phyloP scores from a whole-genome alignment of 2,329 filamentous ascomycete species.

The Trichoderma sp. region DNA sequence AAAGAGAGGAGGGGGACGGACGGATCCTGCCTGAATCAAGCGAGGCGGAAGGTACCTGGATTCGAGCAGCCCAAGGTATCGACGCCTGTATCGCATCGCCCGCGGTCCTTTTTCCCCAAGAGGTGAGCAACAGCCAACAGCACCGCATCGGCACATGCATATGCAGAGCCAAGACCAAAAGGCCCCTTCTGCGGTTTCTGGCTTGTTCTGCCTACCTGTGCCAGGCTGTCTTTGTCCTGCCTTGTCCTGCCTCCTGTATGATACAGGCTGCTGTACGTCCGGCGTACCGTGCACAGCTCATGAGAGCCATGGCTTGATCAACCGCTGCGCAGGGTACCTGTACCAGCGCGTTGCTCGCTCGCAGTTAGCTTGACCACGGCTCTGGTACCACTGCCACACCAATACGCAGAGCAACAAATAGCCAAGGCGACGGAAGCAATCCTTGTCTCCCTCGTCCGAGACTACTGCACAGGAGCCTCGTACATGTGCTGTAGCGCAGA shows the following conservation, averaged over 20 bases:
- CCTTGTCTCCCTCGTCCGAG: neutral
- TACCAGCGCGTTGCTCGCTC: neutral
- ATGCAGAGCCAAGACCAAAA: neutral
- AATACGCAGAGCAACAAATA: neutral
- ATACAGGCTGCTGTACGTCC: neutral
- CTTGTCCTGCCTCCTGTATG: neutral
- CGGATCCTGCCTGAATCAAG: conserved; percentile 7
- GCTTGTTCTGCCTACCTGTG: neutral
- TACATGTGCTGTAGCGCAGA: neutral
- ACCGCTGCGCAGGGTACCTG: neutral
- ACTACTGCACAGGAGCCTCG: neutral
- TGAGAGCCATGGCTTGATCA: neutral
- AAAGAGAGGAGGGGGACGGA: conserved; percentile 4
- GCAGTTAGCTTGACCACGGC: neutral
- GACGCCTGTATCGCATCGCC: neutral
- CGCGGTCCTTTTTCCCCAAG: neutral
- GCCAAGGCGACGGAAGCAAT: conserved; percentile 14
- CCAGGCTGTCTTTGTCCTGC: neutral
- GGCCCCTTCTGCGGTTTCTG: neutral
- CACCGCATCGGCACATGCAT: neutral
- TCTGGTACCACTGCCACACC: neutral
- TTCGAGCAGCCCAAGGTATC: neutral
- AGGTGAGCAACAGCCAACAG: neutral
- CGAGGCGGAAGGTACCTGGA: conserved; percentile 15
- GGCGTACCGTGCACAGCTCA: neutral